Evolutionary conservation across 2,329 filamentous ascomycete species (phyloP).

Genomic region (Teratosphaeria destructans): DNA sequence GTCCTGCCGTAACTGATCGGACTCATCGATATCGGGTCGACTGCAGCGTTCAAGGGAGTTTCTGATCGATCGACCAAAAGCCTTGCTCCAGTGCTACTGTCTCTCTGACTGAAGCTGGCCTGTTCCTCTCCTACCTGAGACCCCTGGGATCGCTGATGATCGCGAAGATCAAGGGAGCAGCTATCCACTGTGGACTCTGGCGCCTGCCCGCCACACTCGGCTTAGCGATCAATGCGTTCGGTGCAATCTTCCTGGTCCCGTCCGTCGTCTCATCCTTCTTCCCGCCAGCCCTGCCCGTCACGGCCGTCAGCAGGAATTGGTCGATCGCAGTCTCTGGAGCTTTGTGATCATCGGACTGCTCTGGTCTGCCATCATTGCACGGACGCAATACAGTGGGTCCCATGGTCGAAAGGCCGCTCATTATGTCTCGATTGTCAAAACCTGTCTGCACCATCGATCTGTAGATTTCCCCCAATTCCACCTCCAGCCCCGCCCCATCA

Average conservation of each 20-base stretch:
- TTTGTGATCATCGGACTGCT: background rate
- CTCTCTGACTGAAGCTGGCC: slow-evolving; percentile 41
- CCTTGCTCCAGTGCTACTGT: slow-evolving; percentile 30
- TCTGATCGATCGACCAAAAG: no score
- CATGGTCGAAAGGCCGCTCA: background rate
- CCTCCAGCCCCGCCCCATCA: background rate
- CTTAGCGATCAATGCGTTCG: slow-evolving; percentile 4
- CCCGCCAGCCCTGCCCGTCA: slow-evolving; percentile 32
- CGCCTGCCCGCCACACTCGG: slow-evolving; percentile 2
- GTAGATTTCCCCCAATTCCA: background rate
- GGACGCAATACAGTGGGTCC: background rate
- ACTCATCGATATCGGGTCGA: slow-evolving; percentile 44
- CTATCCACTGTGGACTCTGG: slow-evolving; percentile 5
- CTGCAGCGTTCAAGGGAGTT: slow-evolving; percentile 38
- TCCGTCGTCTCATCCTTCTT: slow-evolving; percentile 30
- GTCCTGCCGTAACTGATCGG: slow-evolving; percentile 27
- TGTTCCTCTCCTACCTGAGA: slow-evolving; percentile 44
- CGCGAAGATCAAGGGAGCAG: slow-evolving; percentile 4
- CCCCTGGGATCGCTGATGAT: slow-evolving; percentile 8
- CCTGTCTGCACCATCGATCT: background rate
- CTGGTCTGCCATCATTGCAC: slow-evolving; percentile 1
- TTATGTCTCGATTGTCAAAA: background rate
- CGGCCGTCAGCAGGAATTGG: slow-evolving; percentile 11
- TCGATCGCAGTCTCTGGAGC: slow-evolving; percentile 9
- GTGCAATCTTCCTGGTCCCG: slow-evolving; percentile 7